A percentile compares a stretch with the other conserved stretches of the same genome.
Evolutionary conservation across 1,284 basidiomycete genomes (phyloP).

Genomic region (Cutaneotrichosporon mucoides): DNA sequence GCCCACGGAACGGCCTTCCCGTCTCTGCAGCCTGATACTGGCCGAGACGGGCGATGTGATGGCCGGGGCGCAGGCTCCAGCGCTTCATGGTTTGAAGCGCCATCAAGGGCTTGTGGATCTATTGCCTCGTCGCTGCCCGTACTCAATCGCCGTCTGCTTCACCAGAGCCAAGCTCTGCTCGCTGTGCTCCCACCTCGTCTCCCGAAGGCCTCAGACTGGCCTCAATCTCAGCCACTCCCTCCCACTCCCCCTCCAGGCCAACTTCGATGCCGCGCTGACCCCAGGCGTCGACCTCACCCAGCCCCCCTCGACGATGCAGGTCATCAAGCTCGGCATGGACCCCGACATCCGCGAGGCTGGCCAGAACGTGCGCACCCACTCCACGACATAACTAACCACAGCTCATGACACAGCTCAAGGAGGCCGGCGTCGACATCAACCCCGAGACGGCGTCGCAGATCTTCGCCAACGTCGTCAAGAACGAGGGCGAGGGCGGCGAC

Average conservation of each 20-base stretch:
- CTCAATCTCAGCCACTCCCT: neutral
- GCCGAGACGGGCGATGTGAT: too few relatives aligned
- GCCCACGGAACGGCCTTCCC: too few relatives aligned
- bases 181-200: neutral
- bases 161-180: too few relatives aligned
- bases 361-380: slow-evolving; percentile 24
- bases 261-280: neutral
- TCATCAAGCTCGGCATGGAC: slow-evolving; percentile 42
- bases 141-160: too few relatives aligned
- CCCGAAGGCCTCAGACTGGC: too few relatives aligned
- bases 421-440: slow-evolving; percentile 37
- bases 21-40: too few relatives aligned
- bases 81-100: too few relatives aligned
- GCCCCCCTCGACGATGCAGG: slow-evolving; percentile 31
- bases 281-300: slow-evolving; percentile 36
- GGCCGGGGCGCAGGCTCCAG: too few relatives aligned
- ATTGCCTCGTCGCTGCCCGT: too few relatives aligned
- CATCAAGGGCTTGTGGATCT: too few relatives aligned
- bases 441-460: slow-evolving; percentile 23
- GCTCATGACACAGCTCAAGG: slow-evolving; percentile 38
- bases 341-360: slow-evolving; percentile 37
- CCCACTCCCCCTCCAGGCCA: neutral
- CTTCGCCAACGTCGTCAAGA: slow-evolving; percentile 16
- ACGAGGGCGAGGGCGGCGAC: slow-evolving; percentile 2
- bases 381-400: slow-evolving; percentile 7